These are phyloP conservation scores for Aureobasidium sp. DNA, from an alignment of 2,329 filamentous ascomycete genomes.

Conservation along the genomic window DNA sequence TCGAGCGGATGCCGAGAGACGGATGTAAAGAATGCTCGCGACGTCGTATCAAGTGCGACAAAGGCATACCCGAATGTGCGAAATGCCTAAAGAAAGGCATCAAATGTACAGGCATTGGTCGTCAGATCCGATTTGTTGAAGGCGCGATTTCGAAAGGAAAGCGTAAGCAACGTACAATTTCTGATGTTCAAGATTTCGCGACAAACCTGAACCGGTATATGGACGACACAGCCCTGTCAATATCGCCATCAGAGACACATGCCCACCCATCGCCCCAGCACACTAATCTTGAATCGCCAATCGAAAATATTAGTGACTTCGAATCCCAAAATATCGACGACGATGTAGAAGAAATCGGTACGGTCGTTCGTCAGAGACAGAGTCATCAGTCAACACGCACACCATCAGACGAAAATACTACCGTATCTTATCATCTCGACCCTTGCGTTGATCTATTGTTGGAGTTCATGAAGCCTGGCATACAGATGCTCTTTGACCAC, in stretches of 20 bases:
- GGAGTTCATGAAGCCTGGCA: slow-evolving; percentile 14
- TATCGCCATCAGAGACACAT: no score
- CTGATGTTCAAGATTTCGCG: neutral
- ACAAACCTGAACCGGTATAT: neutral
- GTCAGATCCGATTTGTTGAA: slow-evolving; percentile 42
- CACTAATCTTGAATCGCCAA: neutral
- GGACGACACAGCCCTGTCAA: neutral
- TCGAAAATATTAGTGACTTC: neutral
- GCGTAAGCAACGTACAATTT: slow-evolving; percentile 28
- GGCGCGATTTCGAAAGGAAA: slow-evolving; percentile 31
- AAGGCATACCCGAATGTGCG: slow-evolving; percentile 41
- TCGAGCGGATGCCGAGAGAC: slow-evolving; percentile 23
- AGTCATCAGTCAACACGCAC: neutral
- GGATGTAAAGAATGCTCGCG: slow-evolving; percentile 44
- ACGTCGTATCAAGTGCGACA: slow-evolving; percentile 46
- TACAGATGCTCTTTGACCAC: slow-evolving; percentile 14
- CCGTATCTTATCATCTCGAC: neutral
- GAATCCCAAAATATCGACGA: neutral
- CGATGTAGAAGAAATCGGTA: neutral
- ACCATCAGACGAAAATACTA: neutral
- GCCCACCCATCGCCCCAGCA: neutral
- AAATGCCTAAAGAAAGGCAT: slow-evolving; percentile 46
- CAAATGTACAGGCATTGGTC: slow-evolving; percentile 43
- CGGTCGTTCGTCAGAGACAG: neutral
- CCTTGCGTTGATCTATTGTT: neutral